These are phyloP conservation scores for Vairimorpha apis DNA, from an alignment of 371 early-diverging fungal species.

Conservation along the genomic window DNA sequence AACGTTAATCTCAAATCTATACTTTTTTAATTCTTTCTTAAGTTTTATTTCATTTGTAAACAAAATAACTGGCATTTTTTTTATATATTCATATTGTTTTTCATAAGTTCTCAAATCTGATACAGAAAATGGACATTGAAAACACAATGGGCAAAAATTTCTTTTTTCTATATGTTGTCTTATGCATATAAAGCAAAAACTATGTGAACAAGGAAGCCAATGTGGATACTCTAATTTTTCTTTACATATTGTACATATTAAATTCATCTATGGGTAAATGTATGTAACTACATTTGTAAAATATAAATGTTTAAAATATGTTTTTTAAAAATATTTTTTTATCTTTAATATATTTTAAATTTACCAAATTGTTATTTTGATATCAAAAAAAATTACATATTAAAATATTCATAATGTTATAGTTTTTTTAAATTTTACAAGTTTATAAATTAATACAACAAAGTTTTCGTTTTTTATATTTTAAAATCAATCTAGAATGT, in stretches of 20 bases:
- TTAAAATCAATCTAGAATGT: too few species aligned
- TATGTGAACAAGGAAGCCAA: constrained; percentile 29
- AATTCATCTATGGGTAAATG: too few species aligned
- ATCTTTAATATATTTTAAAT: too few species aligned
- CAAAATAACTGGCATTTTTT: background rate
- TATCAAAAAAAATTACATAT: too few species aligned
- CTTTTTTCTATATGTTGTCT: constrained; percentile 19
- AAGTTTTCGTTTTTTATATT: too few species aligned
- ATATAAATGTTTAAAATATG: too few species aligned
- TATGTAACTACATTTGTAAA: too few species aligned
- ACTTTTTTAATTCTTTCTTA: background rate
- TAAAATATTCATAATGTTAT: too few species aligned
- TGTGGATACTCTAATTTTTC: constrained; percentile 4
- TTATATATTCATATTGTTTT: background rate
- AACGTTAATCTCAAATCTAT: background rate
- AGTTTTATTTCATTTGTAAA: background rate
- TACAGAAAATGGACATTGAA: background rate
- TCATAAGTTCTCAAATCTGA: background rate
- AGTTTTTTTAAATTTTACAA: too few species aligned
- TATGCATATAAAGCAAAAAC: constrained; percentile 41
- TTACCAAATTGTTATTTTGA: too few species aligned
- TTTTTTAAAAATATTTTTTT: too few species aligned
- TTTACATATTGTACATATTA: constrained; percentile 32
- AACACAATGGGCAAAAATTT: constrained; percentile 29
- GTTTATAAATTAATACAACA: too few species aligned